phyloP scores from a whole-genome alignment of 805 yeast species.

The Schizosaccharomyces cryophilus region DNA sequence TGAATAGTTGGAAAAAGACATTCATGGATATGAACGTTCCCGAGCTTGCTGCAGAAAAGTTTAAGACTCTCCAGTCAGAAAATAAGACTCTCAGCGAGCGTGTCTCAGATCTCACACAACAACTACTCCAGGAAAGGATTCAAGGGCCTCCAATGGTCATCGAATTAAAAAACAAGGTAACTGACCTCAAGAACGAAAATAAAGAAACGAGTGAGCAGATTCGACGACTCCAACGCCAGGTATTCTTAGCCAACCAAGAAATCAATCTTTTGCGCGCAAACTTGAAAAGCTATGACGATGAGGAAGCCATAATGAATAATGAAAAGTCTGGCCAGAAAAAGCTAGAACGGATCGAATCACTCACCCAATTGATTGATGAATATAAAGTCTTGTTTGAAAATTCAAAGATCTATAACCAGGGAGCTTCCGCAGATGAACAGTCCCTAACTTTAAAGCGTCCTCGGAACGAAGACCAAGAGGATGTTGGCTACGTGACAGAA shows the following conservation, averaged over 20 bases:
- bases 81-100: neutral
- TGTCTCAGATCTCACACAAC: neutral
- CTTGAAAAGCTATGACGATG: slow-evolving; percentile 25
- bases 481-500: neutral
- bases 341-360: slow-evolving; percentile 12
- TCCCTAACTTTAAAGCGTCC: neutral
- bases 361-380: slow-evolving; percentile 28
- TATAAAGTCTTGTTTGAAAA: slow-evolving; percentile 28
- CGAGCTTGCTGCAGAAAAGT: neutral
- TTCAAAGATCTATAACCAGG: slow-evolving; percentile 18
- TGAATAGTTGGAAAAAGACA: slow-evolving; percentile 5
- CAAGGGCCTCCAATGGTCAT: too few species aligned
- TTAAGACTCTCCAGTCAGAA: neutral
- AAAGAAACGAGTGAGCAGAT: neutral
- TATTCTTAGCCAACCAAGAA: slow-evolving; percentile 30
- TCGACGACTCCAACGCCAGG: slow-evolving; percentile 25
- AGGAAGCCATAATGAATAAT: slow-evolving; percentile 9
- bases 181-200: neutral
- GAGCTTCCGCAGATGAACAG: neutral
- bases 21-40: neutral
- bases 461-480: neutral
- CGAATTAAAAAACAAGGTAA: neutral
- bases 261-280: slow-evolving; percentile 32
- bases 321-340: slow-evolving; percentile 8
- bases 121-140: too few species aligned